These are phyloP conservation scores for Ceratopteris richardii DNA, from an alignment of 75 land plant genomes.

Conservation along the genomic window DNA sequence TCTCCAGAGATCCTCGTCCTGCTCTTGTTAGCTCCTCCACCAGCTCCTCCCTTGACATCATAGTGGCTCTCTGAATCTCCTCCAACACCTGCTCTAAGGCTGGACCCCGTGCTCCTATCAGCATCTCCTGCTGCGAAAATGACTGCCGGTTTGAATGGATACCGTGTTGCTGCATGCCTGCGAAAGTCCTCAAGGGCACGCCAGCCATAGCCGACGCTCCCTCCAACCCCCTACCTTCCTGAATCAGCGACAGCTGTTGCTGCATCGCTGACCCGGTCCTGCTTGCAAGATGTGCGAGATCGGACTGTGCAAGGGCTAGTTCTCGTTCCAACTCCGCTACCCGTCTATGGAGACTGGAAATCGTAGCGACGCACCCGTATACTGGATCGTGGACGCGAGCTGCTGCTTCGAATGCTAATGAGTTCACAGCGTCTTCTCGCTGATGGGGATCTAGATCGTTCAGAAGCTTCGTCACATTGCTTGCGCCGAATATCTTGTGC, in stretches of 20 bases:
- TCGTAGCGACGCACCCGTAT: slow-evolving; percentile 60
- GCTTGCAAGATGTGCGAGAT: slow-evolving; percentile 20
- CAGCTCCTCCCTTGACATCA: neutral
- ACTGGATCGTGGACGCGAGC: slow-evolving; percentile 59
- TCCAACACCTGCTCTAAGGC: slow-evolving; percentile 1
- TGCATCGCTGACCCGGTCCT: too few relatives aligned
- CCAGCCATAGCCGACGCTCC: too few relatives aligned
- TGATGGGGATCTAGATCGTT: slow-evolving; percentile 56
- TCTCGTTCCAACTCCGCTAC: slow-evolving; percentile 53
- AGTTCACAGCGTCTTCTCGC: slow-evolving; percentile 63
- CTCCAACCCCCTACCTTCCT: neutral
- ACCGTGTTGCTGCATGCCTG: too few relatives aligned
- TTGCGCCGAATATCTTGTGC: slow-evolving; percentile 60
- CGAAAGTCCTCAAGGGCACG: too few relatives aligned
- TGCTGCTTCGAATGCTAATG: slow-evolving; percentile 59
- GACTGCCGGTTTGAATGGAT: too few relatives aligned
- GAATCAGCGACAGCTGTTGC: neutral
- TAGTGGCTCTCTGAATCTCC: neutral
- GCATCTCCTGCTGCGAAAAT: neutral
- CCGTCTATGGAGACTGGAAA: slow-evolving; percentile 50
- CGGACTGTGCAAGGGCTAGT: slow-evolving; percentile 32
- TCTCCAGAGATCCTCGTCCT: slow-evolving; percentile 3
- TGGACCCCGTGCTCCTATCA: neutral
- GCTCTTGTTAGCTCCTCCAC: slow-evolving; percentile 3
- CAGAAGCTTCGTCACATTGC: slow-evolving; percentile 54